Percentiles rank a stretch among this genome's conserved stretches.
Evolutionary conservation across 495 filamentous ascomycete species (phyloP).

Genomic region (Recurvomyces mirabilis): DNA sequence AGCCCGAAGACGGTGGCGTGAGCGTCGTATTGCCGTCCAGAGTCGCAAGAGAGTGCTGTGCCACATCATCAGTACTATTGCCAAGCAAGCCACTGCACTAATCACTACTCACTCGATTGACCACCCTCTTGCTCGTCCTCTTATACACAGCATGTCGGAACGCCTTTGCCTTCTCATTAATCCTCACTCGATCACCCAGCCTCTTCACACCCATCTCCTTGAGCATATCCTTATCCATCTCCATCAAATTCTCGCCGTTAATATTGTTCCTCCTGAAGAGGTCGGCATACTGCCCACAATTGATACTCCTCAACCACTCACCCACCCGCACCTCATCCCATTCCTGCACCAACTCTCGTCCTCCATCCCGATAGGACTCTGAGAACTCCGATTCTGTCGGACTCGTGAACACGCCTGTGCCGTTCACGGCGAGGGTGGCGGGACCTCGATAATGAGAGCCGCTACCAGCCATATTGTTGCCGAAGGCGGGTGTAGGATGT

Average conservation of each 20-base stretch:
- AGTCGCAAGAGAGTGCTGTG: slow-evolving; percentile 58
- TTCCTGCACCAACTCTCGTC: slow-evolving; percentile 18
- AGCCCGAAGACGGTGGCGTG: slow-evolving; percentile 54
- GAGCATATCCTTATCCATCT: slow-evolving; percentile 90
- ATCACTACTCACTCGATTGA: slow-evolving; percentile 54
- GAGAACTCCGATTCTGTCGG: slow-evolving; percentile 94
- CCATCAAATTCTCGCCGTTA: slow-evolving; percentile 88
- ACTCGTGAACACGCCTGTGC: slow-evolving; percentile 57
- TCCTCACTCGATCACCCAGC: slow-evolving; percentile 90
- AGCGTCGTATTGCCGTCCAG: slow-evolving; percentile 47
- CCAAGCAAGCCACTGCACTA: neutral
- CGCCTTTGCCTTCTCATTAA: slow-evolving; percentile 82
- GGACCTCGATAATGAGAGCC: slow-evolving; percentile 34
- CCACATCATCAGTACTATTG: slow-evolving; percentile 18
- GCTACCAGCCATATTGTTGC: slow-evolving; percentile 36
- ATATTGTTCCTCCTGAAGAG: slow-evolving; percentile 90
- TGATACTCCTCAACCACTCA: slow-evolving; percentile 80
- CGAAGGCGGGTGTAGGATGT: slow-evolving; percentile 51
- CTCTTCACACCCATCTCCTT: slow-evolving; percentile 99
- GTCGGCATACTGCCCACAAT: slow-evolving; percentile 84
- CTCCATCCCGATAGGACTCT: slow-evolving; percentile 39
- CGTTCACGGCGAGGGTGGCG: slow-evolving; percentile 43
- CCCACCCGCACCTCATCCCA: slow-evolving; percentile 92
- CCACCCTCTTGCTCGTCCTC: slow-evolving; percentile 65
- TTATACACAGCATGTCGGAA: slow-evolving; percentile 74